Evolutionary conservation across 192 early-diverging fungal species (phyloP).

Genomic region (Cladochytrium replicatum): DNA sequence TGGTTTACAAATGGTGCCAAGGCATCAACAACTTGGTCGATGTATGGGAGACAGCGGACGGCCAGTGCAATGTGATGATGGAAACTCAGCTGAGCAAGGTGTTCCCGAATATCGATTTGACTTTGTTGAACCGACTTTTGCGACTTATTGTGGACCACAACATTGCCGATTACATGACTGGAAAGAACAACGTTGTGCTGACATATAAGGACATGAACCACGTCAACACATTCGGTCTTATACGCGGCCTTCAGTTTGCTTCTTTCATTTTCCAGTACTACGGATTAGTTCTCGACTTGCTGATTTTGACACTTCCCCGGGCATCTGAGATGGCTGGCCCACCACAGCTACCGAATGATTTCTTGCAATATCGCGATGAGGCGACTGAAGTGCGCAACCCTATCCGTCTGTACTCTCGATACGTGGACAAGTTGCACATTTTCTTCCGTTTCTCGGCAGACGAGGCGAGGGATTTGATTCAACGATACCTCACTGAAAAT

Average conservation of each 20-base stretch:
- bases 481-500: conserved; percentile 94
- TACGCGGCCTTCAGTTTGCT: conserved; percentile 95
- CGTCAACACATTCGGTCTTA: conserved; percentile 91
- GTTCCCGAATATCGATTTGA: conserved; percentile 96
- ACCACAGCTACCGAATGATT: conserved; percentile 86
- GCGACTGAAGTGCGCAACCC: conserved; percentile 91
- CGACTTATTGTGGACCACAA: conserved; percentile 97
- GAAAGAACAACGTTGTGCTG: conserved; percentile 97
- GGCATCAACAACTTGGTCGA: conserved; percentile 96
- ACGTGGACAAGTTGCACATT: conserved; percentile 89
- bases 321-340: conserved; percentile 96
- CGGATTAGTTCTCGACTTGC: conserved; percentile 87
- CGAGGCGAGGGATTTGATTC: conserved; percentile 88
- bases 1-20: conserved; percentile 98
- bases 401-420: conserved; percentile 90
- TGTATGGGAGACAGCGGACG: conserved; percentile 84
- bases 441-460: conserved; percentile 90
- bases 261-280: conserved; percentile 99
- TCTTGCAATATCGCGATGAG: conserved; percentile 89
- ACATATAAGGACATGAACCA: conserved; percentile 99
- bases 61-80: conserved; percentile 94
- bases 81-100: conserved; percentile 86
- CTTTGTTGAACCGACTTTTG: conserved; percentile 83
- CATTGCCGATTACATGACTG: conserved; percentile 99
- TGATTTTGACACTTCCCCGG: conserved; percentile 87